These are phyloP conservation scores for Lichenothelia convexa DNA, from an alignment of 495 filamentous ascomycete species.

Conservation along the genomic window DNA sequence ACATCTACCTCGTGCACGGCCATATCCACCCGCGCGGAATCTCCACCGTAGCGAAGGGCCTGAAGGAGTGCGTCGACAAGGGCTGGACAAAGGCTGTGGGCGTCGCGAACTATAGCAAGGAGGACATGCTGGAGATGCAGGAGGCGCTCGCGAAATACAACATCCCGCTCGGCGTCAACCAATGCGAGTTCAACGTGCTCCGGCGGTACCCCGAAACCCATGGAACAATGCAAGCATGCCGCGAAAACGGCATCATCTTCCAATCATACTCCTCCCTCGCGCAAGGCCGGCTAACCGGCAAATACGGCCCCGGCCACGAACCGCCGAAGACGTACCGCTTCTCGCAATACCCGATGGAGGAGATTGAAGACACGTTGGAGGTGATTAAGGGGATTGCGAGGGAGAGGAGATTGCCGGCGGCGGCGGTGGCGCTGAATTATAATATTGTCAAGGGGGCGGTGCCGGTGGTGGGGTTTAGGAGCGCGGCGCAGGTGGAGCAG, in stretches of 20 bases:
- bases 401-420: constrained; percentile 13
- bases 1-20: constrained; percentile 13
- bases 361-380: constrained; percentile 21
- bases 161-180: constrained; percentile 11
- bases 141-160: constrained; percentile 12
- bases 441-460: constrained; percentile 17
- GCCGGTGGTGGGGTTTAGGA: constrained; percentile 11
- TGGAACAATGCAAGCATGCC: constrained; percentile 8
- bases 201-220: constrained; percentile 7
- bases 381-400: constrained; percentile 16
- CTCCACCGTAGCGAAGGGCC: constrained; percentile 6
- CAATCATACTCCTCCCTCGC: constrained; percentile 11
- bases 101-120: constrained; percentile 25
- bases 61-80: constrained; percentile 24
- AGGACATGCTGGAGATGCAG: constrained; percentile 24
- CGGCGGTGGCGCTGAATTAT: constrained; percentile 27
- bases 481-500: constrained; percentile 8
- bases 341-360: constrained; percentile 17
- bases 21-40: constrained; percentile 11
- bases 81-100: constrained; percentile 22
- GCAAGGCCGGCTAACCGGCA: constrained; percentile 11
- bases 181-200: constrained; percentile 11
- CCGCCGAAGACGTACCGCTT: constrained; percentile 12
- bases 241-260: constrained; percentile 11
- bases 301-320: constrained; percentile 6